Conservation (phyloP, 1,139 yeast genomes). For the Geotrichum carabidarum region DNA sequence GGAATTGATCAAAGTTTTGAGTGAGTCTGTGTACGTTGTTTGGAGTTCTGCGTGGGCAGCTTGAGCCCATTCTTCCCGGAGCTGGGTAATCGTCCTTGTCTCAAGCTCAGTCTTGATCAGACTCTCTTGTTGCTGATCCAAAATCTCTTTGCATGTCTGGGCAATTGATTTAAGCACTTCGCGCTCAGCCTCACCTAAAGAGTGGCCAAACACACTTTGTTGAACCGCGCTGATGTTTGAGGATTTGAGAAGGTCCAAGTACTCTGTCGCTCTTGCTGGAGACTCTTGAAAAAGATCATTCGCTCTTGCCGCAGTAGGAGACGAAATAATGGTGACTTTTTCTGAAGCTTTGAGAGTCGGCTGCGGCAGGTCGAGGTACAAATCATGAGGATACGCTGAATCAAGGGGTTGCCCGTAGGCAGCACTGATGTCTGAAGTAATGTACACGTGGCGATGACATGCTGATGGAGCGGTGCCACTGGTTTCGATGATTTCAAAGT, state of each 20-base stretch:
- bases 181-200: neutral
- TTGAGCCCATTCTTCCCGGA: constrained; percentile 32
- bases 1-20: neutral
- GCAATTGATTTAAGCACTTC: constrained; percentile 24
- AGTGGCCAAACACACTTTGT: constrained; percentile 14
- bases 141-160: constrained; percentile 28
- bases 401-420: neutral
- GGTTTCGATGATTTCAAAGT: constrained; percentile 7
- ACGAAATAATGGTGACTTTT: constrained; percentile 20
- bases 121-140: constrained; percentile 21
- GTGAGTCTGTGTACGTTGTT: constrained; percentile 19
- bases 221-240: constrained; percentile 31
- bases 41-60: constrained; percentile 40
- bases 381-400: constrained; percentile 2
- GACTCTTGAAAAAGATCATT: constrained; percentile 29
- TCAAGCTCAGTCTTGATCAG: constrained; percentile 17
- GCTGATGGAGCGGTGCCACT: neutral
- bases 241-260: constrained; percentile 25
- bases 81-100: constrained; percentile 22
- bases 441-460: constrained; percentile 4
- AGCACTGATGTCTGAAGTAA: constrained; percentile 3
- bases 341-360: neutral
- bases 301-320: constrained; percentile 29
- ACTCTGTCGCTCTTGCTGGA: constrained; percentile 31
- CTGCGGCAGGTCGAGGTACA: constrained; percentile 5